Conservation (phyloP, 176 grass and related monocot genomes). For the Leersia perrieri region DNA sequence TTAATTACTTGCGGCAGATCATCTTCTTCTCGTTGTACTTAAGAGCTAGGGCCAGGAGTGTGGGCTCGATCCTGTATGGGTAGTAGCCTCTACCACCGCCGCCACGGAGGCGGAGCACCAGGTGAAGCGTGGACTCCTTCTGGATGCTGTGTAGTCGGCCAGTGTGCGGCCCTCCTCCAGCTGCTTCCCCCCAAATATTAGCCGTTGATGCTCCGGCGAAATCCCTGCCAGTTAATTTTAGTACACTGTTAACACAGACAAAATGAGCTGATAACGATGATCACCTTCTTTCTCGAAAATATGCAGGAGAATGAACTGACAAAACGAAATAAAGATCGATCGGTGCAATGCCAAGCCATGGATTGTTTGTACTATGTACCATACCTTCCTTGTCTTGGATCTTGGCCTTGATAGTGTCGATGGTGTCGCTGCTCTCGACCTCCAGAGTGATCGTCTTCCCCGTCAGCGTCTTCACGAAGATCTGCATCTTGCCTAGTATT, state of each 20-base stretch:
- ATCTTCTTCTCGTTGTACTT: background rate
- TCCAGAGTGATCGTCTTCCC: slow-evolving; percentile 83
- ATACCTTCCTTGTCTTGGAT: too few relatives aligned
- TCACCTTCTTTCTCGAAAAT: too few relatives aligned
- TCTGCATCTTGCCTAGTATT: slow-evolving; percentile 44
- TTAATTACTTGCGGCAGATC: background rate
- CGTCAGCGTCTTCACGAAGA: slow-evolving; percentile 68
- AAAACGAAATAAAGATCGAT: too few relatives aligned
- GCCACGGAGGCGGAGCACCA: slow-evolving; percentile 42
- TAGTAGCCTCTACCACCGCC: background rate
- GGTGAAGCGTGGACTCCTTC: slow-evolving; percentile 54
- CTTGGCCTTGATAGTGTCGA: slow-evolving; percentile 56
- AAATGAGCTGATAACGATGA: too few relatives aligned
- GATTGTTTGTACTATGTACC: too few relatives aligned
- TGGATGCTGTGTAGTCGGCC: slow-evolving; percentile 49
- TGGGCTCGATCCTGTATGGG: background rate
- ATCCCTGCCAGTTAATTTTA: too few relatives aligned
- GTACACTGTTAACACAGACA: too few relatives aligned
- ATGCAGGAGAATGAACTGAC: too few relatives aligned
- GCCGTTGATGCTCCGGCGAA: slow-evolving; percentile 46
- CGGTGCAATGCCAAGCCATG: too few relatives aligned
- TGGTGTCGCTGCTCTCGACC: slow-evolving; percentile 77
- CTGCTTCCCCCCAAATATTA: slow-evolving; percentile 64
- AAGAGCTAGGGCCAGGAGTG: background rate
- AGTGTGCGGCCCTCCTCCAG: slow-evolving; percentile 45